Conservation (phyloP, 495 filamentous ascomycete genomes). For the Aspergillus diversus region DNA sequence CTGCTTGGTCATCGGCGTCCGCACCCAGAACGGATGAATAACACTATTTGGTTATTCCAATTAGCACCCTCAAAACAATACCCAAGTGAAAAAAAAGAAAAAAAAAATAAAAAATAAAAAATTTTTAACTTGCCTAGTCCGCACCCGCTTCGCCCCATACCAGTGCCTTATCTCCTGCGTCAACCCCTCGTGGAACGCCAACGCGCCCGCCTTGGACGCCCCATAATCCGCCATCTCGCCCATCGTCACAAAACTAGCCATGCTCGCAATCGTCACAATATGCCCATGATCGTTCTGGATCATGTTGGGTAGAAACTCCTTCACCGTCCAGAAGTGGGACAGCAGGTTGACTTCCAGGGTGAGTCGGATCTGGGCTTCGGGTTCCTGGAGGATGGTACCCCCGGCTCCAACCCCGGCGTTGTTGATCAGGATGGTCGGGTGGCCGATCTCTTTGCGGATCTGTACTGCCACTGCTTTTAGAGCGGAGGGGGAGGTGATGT, state of each 20-base stretch:
- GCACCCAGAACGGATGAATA: slow-evolving; percentile 49
- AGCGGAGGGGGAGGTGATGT: slow-evolving; percentile 53
- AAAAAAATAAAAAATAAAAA: too few species aligned
- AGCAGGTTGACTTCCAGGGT: slow-evolving; percentile 62
- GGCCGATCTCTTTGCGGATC: slow-evolving; percentile 49
- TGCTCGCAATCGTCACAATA: slow-evolving; percentile 57
- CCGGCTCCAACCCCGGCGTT: slow-evolving; percentile 59
- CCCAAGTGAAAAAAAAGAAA: too few species aligned
- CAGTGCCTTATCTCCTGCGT: slow-evolving; percentile 45
- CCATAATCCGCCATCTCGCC: slow-evolving; percentile 57
- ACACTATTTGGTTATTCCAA: slow-evolving; percentile 26
- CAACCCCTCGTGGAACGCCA: slow-evolving; percentile 56
- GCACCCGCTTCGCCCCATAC: slow-evolving; percentile 45
- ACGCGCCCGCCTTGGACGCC: slow-evolving; percentile 56
- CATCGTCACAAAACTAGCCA: slow-evolving; percentile 55
- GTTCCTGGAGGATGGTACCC: slow-evolving; percentile 49
- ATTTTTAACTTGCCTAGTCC: slow-evolving; percentile 43
- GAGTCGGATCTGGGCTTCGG: slow-evolving; percentile 46
- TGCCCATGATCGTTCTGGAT: slow-evolving; percentile 61
- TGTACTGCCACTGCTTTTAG: slow-evolving; percentile 47
- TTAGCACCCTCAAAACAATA: not conserved
- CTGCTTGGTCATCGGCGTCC: slow-evolving; percentile 46
- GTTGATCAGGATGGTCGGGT: slow-evolving; percentile 60
- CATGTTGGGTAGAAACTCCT: slow-evolving; percentile 65
- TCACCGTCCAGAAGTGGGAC: slow-evolving; percentile 57